Evolutionary conservation across 73 alveolate species (phyloP), one percentile per base, ranked within the genome.

Genomic region (Paramecium sexaurelia): DNA sequence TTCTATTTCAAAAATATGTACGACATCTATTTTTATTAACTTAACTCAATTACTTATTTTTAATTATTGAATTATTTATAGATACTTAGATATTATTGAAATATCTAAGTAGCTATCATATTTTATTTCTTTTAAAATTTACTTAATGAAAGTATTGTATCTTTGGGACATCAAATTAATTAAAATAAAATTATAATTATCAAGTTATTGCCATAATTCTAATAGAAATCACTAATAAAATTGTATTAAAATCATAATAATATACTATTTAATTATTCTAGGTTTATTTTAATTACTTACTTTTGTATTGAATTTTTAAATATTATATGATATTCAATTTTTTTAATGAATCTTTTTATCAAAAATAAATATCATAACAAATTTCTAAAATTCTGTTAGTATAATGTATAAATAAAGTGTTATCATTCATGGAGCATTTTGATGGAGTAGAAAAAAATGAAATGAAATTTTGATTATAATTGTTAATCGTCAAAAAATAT

Each of bases 1-100:
- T n/a, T 78, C 43, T 3, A 78, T 29, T n/a, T 78, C 47, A 11
- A 45, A 73, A 15, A 24, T 78, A 13, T 78, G 22, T 10, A 45
- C 40, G 8, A 40, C 40, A 78, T 78, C 90, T 5, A 78, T 78
- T 39, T 78, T 78, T 41, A n/a, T n/a, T 78, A 24, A 26, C 75
- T 78, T 27, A 78, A 40, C 4, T 39, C 68, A 11, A 78, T 61
- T 26, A 78, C 19, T 24, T 78, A 39, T 22, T 78, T 41, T 22
- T 41, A 45, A 45, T 61, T 41, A 29, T 37, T 39, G 27, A 40
- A 13, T 78, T 78, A 13, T 39, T 78, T 75, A 29, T 78, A 13
- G 0, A 45, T 45, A 11, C n/a, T 78, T 1, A 45, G n/a, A n/a
- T n/a, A n/a, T 17, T 9, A 55, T 10, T 7, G 7, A n/a, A 55